phyloP scores from a whole-genome alignment of 805 yeast species.

The Ogataea parapolymorpha region DNA sequence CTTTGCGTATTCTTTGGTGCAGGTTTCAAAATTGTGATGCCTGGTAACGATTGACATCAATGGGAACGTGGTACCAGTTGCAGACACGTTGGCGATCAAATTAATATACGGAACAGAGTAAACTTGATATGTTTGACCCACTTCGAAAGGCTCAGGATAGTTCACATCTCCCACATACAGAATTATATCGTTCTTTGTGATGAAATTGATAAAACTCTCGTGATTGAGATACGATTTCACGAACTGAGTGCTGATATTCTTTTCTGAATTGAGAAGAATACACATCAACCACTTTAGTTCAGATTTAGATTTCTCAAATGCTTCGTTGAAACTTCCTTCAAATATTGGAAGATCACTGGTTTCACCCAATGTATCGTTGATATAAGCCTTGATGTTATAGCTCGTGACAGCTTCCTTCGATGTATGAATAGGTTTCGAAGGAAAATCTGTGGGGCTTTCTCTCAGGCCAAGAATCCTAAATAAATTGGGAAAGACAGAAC shows the following conservation, averaged over 20 bases:
- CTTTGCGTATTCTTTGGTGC: constrained; percentile 18
- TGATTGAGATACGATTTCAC: constrained; percentile 46
- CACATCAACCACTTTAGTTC: constrained; percentile 52
- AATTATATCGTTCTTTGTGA: constrained; percentile 42
- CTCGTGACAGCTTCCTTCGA: constrained; percentile 18
- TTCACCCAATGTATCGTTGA: constrained; percentile 23
- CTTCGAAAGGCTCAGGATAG: constrained; percentile 63
- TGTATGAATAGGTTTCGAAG: constrained; percentile 27
- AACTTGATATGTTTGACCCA: constrained; percentile 54
- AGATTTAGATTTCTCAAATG: constrained; percentile 36
- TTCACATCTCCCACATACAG: constrained; percentile 64
- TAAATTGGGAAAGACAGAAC: constrained; percentile 34
- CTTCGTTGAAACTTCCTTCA: constrained; percentile 41
- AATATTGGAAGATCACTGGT: constrained; percentile 28
- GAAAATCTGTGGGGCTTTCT: constrained; percentile 31
- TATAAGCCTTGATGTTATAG: constrained; percentile 16
- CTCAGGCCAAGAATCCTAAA: constrained; percentile 29
- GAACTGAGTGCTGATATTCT: constrained; percentile 40
- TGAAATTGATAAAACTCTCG: constrained; percentile 38
- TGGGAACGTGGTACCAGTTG: constrained; percentile 46
- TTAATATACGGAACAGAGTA: constrained; percentile 54
- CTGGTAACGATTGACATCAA: constrained; percentile 48
- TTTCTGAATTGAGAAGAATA: constrained; percentile 46
- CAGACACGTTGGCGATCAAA: constrained; percentile 53
- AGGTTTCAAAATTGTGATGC: constrained; percentile 32